Percentiles rank a stretch among this genome's conserved stretches.
phyloP scores from a whole-genome alignment of 2,329 filamentous ascomycete species.

The Didymella exigua region DNA sequence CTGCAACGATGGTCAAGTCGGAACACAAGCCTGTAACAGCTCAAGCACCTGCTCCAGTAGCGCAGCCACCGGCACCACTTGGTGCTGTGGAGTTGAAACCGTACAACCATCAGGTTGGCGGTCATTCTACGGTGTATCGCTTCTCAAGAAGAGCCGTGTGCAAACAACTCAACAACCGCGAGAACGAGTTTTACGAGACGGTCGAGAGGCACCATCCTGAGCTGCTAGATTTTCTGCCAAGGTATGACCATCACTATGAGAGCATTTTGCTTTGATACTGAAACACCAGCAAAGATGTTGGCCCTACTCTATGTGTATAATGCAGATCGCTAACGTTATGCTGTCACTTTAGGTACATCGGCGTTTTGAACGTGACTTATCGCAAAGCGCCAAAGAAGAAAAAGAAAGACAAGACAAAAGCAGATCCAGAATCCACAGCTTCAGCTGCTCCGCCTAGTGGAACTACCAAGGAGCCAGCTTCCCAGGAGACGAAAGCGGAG shows the following conservation, averaged over 20 bases:
- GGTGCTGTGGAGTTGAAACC: constrained; percentile 95
- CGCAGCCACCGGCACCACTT: constrained; percentile 64
- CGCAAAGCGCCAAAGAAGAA: constrained; percentile 75
- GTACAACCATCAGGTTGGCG: constrained; percentile 96
- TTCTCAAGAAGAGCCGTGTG: constrained; percentile 95
- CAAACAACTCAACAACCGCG: constrained; percentile 96
- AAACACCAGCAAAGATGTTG: constrained; percentile 47
- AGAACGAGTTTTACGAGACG: constrained; percentile 98
- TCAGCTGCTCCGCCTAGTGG: constrained; percentile 26
- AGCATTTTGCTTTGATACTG: constrained; percentile 45
- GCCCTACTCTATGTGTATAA: constrained; percentile 4
- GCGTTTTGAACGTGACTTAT: constrained; percentile 94
- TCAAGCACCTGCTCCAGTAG: constrained; percentile 14
- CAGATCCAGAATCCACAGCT: constrained; percentile 22
- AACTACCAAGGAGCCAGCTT: constrained; percentile 21
- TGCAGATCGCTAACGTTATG: constrained; percentile 40
- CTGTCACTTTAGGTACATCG: constrained; percentile 75
- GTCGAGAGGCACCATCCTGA: constrained; percentile 91
- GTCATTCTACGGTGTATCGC: constrained; percentile 93
- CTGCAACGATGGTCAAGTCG: constrained; percentile 39
- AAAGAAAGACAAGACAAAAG: constrained; percentile 48
- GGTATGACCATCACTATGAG: constrained; percentile 50
- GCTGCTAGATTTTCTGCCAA: constrained; percentile 86
- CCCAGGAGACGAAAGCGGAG: constrained; percentile 18
- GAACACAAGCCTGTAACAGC: constrained; percentile 38